These are phyloP conservation scores for Vitis riparia DNA, from an alignment of 164 flowering plant genomes.

Conservation along the genomic window DNA sequence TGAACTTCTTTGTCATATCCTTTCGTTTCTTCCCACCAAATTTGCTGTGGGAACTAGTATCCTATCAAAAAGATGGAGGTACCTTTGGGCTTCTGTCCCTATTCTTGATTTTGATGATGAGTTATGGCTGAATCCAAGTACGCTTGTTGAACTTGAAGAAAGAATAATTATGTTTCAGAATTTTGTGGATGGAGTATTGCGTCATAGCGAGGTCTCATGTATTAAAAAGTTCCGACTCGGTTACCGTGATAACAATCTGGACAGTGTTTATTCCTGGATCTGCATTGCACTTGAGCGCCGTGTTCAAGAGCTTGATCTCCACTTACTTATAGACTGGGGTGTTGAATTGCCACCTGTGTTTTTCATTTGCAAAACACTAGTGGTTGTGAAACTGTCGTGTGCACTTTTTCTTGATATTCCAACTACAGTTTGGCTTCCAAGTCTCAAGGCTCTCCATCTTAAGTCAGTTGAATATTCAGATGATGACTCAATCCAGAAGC, in stretches of 20 bases:
- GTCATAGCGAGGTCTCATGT: background rate
- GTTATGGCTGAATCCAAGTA: too few relatives aligned
- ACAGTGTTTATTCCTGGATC: too few relatives aligned
- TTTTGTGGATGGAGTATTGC: conserved; percentile 3
- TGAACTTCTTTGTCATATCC: background rate
- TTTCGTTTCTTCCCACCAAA: conserved; percentile 1
- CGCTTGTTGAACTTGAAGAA: background rate
- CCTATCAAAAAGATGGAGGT: background rate
- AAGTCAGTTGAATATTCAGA: conserved; percentile 4
- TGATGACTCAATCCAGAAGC: conserved; percentile 6
- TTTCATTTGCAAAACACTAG: conserved; percentile 9
- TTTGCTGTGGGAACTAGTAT: background rate
- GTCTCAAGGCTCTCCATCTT: conserved; percentile 19
- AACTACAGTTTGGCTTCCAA: conserved; percentile 14
- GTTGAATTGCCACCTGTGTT: conserved; percentile 13
- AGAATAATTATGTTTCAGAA: background rate
- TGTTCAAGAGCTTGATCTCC: conserved; percentile 8
- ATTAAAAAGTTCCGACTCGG: background rate
- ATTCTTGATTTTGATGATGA: background rate
- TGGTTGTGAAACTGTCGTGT: conserved; percentile 9
- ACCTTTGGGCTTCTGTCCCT: background rate
- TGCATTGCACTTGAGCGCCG: too few relatives aligned
- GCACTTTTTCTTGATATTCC: conserved; percentile 12
- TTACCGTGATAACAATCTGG: background rate
- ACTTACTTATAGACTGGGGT: background rate